Evolutionary conservation across 371 early-diverging fungal species (phyloP), one percentile per base, ranked within the genome.

Genomic region (Mortierella polycephala): DNA sequence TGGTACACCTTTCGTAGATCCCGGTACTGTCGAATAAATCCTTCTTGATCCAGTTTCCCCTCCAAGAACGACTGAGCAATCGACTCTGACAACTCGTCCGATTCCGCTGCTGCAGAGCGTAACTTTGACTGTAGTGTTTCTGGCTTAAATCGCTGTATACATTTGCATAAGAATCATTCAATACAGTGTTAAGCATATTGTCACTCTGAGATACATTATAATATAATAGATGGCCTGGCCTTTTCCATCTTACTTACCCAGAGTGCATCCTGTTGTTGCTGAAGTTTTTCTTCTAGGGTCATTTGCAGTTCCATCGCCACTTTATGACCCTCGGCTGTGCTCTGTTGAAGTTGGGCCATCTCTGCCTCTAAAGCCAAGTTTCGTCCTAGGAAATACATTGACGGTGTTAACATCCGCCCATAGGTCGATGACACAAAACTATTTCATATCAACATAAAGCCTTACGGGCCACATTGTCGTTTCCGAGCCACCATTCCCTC

Each of bases 1-100:
- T 89, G 89, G 60, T 89, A 89, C 37, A 89, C 89, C 62, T 89
- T 89, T 20, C 88, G 82, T 42, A 88, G 72, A 8, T 89, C 89
- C 53, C 87, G 83, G 54, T 84, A 89, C 57, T 89, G 88, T 57
- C 86, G 85, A 11, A 88, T 87, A 74, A 89, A 89, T 1, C 80
- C 82, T 13, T 88, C 89, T 49, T 86, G 85, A 63, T 86, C 87
- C 57, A 89, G 52, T 50, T 84, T 87, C 47, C 88, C 88, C 49
- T 89, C 89, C 81, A 88, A 67, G 64, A 87, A 89, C 23, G 86
- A 85, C 53, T 88, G 88, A 12, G 86, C 86, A 1, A 89, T 82
- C 4, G 87, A 86, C 62, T 89, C 89, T 20, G 89, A 89, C 69
- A 89, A 57, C 18, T 89, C 89, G 45, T 89, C 89, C 6, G 86